Base-by-base conservation (phyloP, 768 basidiomycete genomes). In the Podaxis rugospora region DNA sequence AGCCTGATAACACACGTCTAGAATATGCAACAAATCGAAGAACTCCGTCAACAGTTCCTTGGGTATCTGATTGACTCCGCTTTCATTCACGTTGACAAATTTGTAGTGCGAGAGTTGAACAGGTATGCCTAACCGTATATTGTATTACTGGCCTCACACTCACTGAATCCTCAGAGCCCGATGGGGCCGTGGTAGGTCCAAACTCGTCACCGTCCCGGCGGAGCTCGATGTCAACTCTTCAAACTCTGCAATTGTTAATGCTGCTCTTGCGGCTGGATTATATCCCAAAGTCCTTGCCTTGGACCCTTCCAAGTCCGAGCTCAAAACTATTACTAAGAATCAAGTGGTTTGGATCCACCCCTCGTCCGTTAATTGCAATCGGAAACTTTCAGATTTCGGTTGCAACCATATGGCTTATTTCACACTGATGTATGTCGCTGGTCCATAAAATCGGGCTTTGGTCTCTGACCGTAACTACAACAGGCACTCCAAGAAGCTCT, bases 21-120 rank as follows among this genome's bases (percentile, higher is more conserved):
- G 87, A 98, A 94, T 69, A 76, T 99, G 53, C 88, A 93, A 74
- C 94, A 97, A 73, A 96, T 99, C 32, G 96, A 98, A 71, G 96
- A 98, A 69, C 81, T 98, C 37, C 86, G 95, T 28, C 93, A 95
- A 68, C 96, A 99, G 70, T 85, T 93, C 63, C 76, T 93, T 57
- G 86, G 88, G 18, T 95, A 96, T 73, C 75, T 98, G 49, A 83
- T 96, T 11, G 96, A 98, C 70, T 92, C 94, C 4, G 81, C 83
- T 0, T 94, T 98, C 69, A 86, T 98, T 57, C 79, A 78, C 57
- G 88, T 87, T 11, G 86, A 91, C 59, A 74, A 76, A 40, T 74
- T 76, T 14, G 83, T 93, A 66, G 75, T 89, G 35, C 83, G 79
- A 36, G 91, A 92, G 55, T 79, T 98, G 27, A 89, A 76, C 66